Base-by-base conservation (phyloP, 2,329 filamentous ascomycete genomes). In the Beauveria bassiana region DNA sequence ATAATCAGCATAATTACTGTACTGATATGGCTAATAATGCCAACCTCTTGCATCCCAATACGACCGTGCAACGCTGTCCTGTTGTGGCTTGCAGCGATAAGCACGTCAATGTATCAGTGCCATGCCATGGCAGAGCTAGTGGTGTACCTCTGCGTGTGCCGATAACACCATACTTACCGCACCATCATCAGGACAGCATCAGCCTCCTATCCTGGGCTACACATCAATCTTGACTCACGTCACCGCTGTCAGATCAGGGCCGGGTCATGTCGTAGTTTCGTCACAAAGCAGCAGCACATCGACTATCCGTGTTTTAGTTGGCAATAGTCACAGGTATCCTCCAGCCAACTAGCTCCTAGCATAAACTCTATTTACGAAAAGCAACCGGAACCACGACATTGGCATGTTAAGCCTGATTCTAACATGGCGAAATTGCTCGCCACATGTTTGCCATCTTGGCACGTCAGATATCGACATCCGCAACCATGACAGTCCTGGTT, bases 311-410 rank as follows among this genome's bases (percentile, higher is more conserved):
- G 26, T 22, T 42, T 8, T 49, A 43, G 7, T 31, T 12, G 22
- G 40, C n/a, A 31, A 14, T n/a, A 31, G 12, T 14, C 49, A 16
- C 34, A 40, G 18, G 46, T 45, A 31, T 22, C 24, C 57, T 31
- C 18, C 31, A 59, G 12, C 24, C 18, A 42, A 5, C 34, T 22
- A 34, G 34, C 28, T 60, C n/a, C 38, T 52, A 53, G 57, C n/a
- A 18, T n/a, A 45, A 60, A 60, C 47, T 60, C 57, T 52, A 28
- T 59, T 38, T 31, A 53, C 57, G 57, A 60, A 46, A 60, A 60
- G 47, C 49, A 53, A 34, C 49, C 57, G 57, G 57, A 53, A 38
- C 26, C 5, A 18, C 40, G 46, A 24, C 24, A 31, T 22, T 51
- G 34, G 34, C 34, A 59, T 42, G 8, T n/a, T 31, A 8, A 43